These are phyloP conservation scores for Chlamydomonas eustigma DNA, from an alignment of 139 green algal species.

Conservation along the genomic window DNA sequence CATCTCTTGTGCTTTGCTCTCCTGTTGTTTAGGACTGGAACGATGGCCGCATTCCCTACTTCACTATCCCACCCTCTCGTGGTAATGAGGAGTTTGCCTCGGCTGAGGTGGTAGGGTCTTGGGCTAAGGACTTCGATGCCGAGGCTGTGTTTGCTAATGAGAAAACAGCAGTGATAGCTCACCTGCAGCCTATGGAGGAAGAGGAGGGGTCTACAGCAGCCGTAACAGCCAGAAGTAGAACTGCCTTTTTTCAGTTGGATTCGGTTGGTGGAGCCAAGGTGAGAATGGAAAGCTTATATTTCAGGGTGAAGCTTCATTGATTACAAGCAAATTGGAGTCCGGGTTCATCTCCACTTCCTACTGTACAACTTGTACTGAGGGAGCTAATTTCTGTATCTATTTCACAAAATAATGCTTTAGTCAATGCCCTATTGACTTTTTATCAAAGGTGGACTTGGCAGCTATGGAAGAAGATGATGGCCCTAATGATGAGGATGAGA, in stretches of 20 bases:
- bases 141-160: slow-evolving; percentile 68
- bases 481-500: too few species aligned
- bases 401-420: too few species aligned
- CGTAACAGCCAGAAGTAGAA: neutral
- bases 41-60: slow-evolving; percentile 87
- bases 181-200: slow-evolving; percentile 56
- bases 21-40: slow-evolving; percentile 85
- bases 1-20: too few species aligned
- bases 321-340: too few species aligned
- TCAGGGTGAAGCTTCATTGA: too few species aligned
- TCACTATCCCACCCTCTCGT: slow-evolving; percentile 70
- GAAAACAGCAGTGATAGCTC: slow-evolving; percentile 63
- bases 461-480: too few species aligned
- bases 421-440: too few species aligned
- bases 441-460: too few species aligned
- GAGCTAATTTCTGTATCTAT: too few species aligned
- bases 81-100: slow-evolving; percentile 49
- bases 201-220: neutral
- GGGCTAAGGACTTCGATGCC: slow-evolving; percentile 42
- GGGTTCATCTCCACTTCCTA: too few species aligned
- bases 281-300: too few species aligned
- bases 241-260: slow-evolving; percentile 53
- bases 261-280: slow-evolving; percentile 32
- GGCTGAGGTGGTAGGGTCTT: slow-evolving; percentile 38
- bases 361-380: too few species aligned